Conservation (phyloP, 2,329 filamentous ascomycete genomes). For the Achaetomium macrosporum region DNA sequence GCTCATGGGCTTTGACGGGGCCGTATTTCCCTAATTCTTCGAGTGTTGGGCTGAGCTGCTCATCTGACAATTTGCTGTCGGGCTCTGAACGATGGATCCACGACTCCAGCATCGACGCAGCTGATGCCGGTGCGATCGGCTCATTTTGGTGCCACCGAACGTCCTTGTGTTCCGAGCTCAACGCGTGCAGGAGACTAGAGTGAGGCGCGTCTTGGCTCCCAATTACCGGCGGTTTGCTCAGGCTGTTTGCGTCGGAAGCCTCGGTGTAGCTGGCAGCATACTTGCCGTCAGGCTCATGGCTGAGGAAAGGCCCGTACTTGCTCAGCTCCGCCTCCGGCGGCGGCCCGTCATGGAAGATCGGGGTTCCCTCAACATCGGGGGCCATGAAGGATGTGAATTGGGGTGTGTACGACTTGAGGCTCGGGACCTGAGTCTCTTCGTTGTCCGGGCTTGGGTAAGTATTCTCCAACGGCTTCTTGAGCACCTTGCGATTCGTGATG, state of each 20-base stretch:
- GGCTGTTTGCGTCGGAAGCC: too few relatives aligned
- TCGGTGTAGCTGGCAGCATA: neutral
- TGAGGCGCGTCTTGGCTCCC: conserved; percentile 13
- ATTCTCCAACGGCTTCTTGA: neutral
- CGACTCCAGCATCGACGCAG: conserved; percentile 12
- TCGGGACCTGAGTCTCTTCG: conserved; percentile 26
- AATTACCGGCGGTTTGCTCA: neutral
- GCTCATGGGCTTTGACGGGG: conserved; percentile 13
- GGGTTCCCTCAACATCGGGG: conserved; percentile 18
- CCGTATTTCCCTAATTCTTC: conserved; percentile 38
- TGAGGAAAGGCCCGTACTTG: conserved; percentile 30
- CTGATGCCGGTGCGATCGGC: conserved; percentile 6
- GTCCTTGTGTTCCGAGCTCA: conserved; percentile 19
- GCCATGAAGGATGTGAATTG: conserved; percentile 29
- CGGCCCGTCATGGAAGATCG: conserved; percentile 31
- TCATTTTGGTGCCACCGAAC: conserved; percentile 23
- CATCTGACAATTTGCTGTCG: conserved; percentile 17
- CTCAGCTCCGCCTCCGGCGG: conserved; percentile 33
- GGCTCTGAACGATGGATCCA: conserved; percentile 17
- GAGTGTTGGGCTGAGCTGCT: conserved; percentile 26
- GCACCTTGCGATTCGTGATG: conserved; percentile 51
- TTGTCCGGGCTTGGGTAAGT: conserved; percentile 18
- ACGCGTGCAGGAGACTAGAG: conserved; percentile 12
- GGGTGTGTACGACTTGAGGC: conserved; percentile 32
- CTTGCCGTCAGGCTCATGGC: conserved; percentile 14